A percentile compares a stretch with the other conserved stretches of the same genome.
Conservation (phyloP, 148 eudicot species). For the Hydrangea macrophylla region DNA sequence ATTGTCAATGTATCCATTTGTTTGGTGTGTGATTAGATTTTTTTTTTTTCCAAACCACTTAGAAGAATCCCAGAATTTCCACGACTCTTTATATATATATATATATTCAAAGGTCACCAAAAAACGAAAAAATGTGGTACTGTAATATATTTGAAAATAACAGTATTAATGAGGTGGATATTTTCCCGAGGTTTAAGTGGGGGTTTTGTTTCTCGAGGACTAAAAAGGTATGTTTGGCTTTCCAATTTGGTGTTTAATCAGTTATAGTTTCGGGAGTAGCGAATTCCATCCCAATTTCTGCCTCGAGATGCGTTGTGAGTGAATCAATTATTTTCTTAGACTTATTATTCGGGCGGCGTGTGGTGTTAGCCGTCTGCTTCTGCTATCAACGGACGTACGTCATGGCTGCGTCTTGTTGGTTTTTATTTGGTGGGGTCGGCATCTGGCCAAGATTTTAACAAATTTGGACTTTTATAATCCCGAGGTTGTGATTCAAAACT, state of each 20-base stretch:
- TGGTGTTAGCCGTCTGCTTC: conserved; percentile 10
- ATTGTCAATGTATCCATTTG: neutral
- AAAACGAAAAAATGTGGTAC: too few relatives aligned
- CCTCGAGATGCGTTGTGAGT: conserved; percentile 1
- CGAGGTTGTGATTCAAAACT: neutral
- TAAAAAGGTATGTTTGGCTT: neutral
- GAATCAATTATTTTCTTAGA: neutral
- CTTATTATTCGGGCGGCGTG: conserved; percentile 10
- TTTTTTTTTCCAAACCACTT: neutral
- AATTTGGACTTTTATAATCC: neutral
- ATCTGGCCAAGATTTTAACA: neutral
- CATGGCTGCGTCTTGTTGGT: conserved; percentile 11
- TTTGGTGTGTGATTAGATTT: neutral
- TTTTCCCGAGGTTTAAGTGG: neutral
- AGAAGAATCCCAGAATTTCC: neutral
- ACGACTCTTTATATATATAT: too few relatives aligned
- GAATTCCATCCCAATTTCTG: neutral
- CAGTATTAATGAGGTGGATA: neutral
- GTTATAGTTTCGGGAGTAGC: neutral
- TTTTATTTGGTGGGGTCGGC: neutral
- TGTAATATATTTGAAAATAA: neutral
- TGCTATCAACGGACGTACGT: conserved; percentile 11
- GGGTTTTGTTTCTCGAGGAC: neutral
- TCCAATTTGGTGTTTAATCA: neutral
- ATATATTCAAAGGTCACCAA: too few relatives aligned